Evolutionary conservation across 2,329 filamentous ascomycete genomes (phyloP), one percentile per base, ranked within the genome.

Genomic region (Exserohilum rostratum): DNA sequence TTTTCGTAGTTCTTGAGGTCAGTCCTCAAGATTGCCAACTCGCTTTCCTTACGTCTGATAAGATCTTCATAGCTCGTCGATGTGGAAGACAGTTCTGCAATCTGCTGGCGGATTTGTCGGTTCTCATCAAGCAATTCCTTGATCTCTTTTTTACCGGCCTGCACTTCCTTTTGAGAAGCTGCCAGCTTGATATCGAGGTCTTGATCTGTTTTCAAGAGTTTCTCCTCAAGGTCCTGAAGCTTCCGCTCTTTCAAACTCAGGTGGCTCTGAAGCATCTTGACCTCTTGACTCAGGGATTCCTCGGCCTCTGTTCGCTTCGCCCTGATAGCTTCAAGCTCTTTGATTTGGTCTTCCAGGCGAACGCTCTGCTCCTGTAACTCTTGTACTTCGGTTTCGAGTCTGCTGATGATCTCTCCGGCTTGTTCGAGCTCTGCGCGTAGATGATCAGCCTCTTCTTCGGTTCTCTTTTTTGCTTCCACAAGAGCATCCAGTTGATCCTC

Each of bases 1-100:
- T 87, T 86, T 71, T 96, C 90, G 62, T 89, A 88, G 60, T 89
- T 91, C 72, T 89, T 90, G 60, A 93, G 86, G 72, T 99, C 95
- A 10, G 87, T 87, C 64, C 92, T 91, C 30, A 98, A 82, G 40
- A 98, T 83, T 0, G 89, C 84, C 17, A 99, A 80, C 70, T 99
- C 96, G 73, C 93, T 96, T 71, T 99, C 95, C 73, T 98, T 99
- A 55, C 90, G 88, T 20, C 92, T 85, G 20, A 99, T 89, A 38
- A 98, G 84, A 66, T 98, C 93, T 75, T 99, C 95, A 62, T 96
- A 98, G 69, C 93, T 91, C 0, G 92, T 96, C 0, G 93, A 96
- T 0, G 93, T 97, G 44, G 91, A 87, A 0, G 95, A 95, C 15
- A 99, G 80, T 62, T 96, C 88, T 0, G 90, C 85, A 48, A 99